Evolutionary conservation across 768 basidiomycete species (phyloP).

Genomic region (Mycena polygramma): DNA sequence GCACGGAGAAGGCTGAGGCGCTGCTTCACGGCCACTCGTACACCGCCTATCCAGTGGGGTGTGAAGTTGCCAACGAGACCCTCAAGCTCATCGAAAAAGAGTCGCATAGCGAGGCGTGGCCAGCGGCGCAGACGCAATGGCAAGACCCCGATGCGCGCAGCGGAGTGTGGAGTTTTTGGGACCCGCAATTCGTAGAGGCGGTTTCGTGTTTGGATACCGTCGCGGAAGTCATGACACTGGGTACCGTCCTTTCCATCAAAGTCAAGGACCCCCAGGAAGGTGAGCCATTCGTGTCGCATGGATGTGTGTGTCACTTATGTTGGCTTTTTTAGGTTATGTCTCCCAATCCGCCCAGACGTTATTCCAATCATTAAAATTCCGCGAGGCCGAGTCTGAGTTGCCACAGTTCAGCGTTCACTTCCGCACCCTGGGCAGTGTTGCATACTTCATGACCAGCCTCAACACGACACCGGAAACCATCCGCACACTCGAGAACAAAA

Average conservation of each 20-base stretch:
- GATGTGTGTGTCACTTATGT: neutral
- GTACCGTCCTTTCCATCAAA: constrained; percentile 87
- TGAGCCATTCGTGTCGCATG: constrained; percentile 45
- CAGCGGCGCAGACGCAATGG: constrained; percentile 73
- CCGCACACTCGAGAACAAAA: constrained; percentile 72
- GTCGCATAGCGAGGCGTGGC: constrained; percentile 69
- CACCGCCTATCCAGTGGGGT: constrained; percentile 94
- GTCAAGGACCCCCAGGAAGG: constrained; percentile 70
- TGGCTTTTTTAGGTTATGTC: constrained; percentile 58
- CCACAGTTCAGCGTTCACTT: constrained; percentile 80
- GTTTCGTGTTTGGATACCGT: constrained; percentile 72
- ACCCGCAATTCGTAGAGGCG: constrained; percentile 73
- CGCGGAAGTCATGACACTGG: constrained; percentile 87
- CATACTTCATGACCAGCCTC: constrained; percentile 93
- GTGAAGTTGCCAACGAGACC: constrained; percentile 89
- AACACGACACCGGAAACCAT: constrained; percentile 72
- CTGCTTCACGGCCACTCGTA: constrained; percentile 96
- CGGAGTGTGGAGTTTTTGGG: constrained; percentile 90
- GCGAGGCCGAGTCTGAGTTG: constrained; percentile 46
- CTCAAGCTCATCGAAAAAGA: constrained; percentile 72
- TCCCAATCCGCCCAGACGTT: constrained; percentile 75
- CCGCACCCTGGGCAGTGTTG: constrained; percentile 90
- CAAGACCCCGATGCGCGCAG: constrained; percentile 28
- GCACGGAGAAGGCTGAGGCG: constrained; percentile 84
- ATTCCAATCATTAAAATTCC: constrained; percentile 65